Conservation (phyloP, 106 monocot species). For the Agapanthus africanus region DNA sequence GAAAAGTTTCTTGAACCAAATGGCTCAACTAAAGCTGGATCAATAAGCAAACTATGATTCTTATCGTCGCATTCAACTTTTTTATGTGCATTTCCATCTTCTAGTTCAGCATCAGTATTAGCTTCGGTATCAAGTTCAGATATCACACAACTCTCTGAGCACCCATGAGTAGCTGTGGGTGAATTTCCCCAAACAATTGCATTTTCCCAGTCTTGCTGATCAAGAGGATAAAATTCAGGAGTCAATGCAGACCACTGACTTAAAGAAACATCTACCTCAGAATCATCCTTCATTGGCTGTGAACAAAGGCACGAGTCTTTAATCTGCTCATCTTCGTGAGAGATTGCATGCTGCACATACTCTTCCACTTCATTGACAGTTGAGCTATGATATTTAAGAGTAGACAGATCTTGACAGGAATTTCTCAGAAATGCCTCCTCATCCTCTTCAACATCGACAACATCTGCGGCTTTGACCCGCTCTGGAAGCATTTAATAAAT, state of each 20-base stretch:
- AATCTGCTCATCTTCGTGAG: slow-evolving; percentile 15
- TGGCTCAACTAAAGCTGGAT: slow-evolving; percentile 21
- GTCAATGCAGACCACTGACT: slow-evolving; percentile 26
- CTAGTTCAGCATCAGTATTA: slow-evolving; percentile 20
- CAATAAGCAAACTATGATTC: slow-evolving; percentile 11
- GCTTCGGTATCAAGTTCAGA: slow-evolving; percentile 45
- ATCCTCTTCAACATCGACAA: slow-evolving; percentile 78
- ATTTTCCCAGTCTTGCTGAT: slow-evolving; percentile 92
- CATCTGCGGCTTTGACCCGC: slow-evolving; percentile 25
- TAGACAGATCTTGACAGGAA: slow-evolving; percentile 26
- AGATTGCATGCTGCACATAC: slow-evolving; percentile 19
- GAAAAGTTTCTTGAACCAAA: slow-evolving; percentile 20
- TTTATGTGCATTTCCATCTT: slow-evolving; percentile 24
- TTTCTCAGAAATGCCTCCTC: slow-evolving; percentile 60
- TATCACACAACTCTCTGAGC: slow-evolving; percentile 34
- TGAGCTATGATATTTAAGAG: slow-evolving; percentile 15
- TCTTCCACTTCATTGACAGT: slow-evolving; percentile 29
- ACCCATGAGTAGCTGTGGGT: slow-evolving; percentile 34
- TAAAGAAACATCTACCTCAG: slow-evolving; percentile 13
- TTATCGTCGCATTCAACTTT: slow-evolving; percentile 3
- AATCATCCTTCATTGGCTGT: slow-evolving; percentile 77
- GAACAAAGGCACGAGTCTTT: slow-evolving; percentile 52
- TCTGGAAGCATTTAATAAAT: slow-evolving; percentile 29
- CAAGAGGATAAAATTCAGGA: slow-evolving; percentile 83
- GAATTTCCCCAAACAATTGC: slow-evolving; percentile 94